These are phyloP conservation scores for Coemansia sp. DNA, from an alignment of 192 early-diverging fungal species.

Conservation along the genomic window DNA sequence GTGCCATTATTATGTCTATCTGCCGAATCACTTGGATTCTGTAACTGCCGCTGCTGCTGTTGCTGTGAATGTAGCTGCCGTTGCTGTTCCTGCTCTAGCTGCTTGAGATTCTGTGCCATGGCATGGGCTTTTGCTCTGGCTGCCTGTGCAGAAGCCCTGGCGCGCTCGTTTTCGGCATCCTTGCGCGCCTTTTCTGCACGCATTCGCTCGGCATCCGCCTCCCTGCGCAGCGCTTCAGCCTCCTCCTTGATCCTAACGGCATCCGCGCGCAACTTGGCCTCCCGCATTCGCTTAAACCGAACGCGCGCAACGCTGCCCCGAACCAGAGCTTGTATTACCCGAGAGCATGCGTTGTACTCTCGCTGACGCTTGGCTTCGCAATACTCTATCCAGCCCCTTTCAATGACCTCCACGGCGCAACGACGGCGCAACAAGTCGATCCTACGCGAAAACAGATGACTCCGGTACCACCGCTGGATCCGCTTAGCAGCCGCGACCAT, in stretches of 20 bases:
- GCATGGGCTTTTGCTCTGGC: conserved; percentile 28
- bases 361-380: conserved; percentile 8
- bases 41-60: neutral
- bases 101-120: conserved; percentile 8
- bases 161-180: conserved; percentile 21
- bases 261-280: conserved; percentile 9
- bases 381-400: conserved; percentile 13
- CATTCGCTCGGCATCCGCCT: conserved; percentile 27
- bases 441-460: conserved; percentile 12
- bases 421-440: conserved; percentile 11
- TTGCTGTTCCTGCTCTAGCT: neutral
- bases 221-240: conserved; percentile 1
- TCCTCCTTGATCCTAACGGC: conserved; percentile 12
- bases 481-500: conserved; percentile 42
- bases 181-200: conserved; percentile 20
- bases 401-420: conserved; percentile 35
- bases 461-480: conserved; percentile 40
- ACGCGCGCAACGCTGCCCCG: conserved; percentile 22
- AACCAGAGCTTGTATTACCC: conserved; percentile 12
- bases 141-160: conserved; percentile 21
- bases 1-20: too few species aligned
- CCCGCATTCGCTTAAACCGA: conserved; percentile 8
- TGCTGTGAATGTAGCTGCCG: neutral
- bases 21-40: neutral
- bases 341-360: neutral